Evolutionary conservation across 768 basidiomycete species (phyloP).

Genomic region (Calocybe gangraenosa): DNA sequence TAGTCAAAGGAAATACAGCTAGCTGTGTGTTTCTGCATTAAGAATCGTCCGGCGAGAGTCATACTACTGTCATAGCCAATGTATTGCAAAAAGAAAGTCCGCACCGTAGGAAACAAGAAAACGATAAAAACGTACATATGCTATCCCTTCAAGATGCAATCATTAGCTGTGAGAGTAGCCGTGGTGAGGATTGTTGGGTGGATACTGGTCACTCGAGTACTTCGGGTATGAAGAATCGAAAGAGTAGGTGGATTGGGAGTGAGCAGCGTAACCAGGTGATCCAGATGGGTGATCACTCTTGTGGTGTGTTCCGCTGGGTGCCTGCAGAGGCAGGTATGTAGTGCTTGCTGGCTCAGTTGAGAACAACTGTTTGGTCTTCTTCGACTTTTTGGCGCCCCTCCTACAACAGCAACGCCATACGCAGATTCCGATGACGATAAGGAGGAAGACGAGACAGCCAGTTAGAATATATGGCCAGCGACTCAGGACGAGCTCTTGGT

Average conservation of each 20-base stretch:
- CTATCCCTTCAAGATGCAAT: not conserved
- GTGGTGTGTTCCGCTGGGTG: conserved; percentile 12
- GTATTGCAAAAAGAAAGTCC: conserved; percentile 7
- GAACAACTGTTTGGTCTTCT: conserved; percentile 17
- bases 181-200: not conserved
- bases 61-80: conserved; percentile 1
- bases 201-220: not conserved
- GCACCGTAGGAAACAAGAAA: conserved; percentile 2
- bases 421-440: conserved; percentile 41
- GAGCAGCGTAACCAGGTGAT: conserved; percentile 4
- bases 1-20: conserved; percentile 1
- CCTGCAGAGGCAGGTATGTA: conserved; percentile 28
- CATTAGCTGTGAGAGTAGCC: not conserved
- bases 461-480: conserved; percentile 71
- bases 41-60: conserved; percentile 16
- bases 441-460: conserved; percentile 51
- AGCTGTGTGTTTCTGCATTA: conserved; percentile 8
- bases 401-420: conserved; percentile 62
- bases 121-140: not conserved
- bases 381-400: conserved; percentile 21
- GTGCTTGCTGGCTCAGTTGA: conserved; percentile 22
- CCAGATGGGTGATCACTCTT: conserved; percentile 9
- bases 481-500: conserved; percentile 60
- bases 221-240: not conserved
- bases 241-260: conserved; percentile 14